Percentiles rank a stretch among this genome's conserved stretches.
Conservation (phyloP, 2,329 filamentous ascomycete genomes). For the Alternaria sp. region DNA sequence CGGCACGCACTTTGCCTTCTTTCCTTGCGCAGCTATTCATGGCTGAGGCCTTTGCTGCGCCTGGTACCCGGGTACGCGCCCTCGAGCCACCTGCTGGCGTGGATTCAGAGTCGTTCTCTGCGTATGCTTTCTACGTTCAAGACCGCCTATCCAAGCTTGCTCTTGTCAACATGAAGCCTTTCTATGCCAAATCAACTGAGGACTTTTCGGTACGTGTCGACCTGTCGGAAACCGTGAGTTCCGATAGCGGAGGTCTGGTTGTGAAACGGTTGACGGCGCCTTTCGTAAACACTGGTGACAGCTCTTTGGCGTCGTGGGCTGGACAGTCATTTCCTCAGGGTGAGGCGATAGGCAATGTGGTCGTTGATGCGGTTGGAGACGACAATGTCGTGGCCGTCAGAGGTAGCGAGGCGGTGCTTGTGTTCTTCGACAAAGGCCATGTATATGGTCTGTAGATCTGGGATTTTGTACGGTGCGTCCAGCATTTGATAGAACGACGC, state of each 20-base stretch:
- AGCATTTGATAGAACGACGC: neutral
- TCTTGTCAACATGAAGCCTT: conserved; percentile 22
- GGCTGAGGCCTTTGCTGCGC: conserved; percentile 15
- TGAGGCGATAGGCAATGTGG: conserved; percentile 10
- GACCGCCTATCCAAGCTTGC: conserved; percentile 17
- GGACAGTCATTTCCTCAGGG: conserved; percentile 19
- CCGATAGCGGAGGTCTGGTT: neutral
- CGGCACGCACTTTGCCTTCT: conserved; percentile 16
- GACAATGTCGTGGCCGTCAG: conserved; percentile 7
- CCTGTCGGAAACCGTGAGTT: neutral
- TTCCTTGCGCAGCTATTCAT: conserved; percentile 22
- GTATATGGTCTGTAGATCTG: conserved; percentile 12
- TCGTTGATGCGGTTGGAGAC: conserved; percentile 11
- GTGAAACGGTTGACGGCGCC: conserved; percentile 13
- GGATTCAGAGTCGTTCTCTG: conserved; percentile 12
- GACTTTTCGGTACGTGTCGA: conserved; percentile 8
- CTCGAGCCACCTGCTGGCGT: conserved; percentile 8
- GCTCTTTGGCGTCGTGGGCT: conserved; percentile 12
- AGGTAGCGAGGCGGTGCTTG: conserved; percentile 20
- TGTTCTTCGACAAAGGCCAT: conserved; percentile 14
- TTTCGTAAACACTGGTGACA: conserved; percentile 15
- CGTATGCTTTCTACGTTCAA: conserved; percentile 20
- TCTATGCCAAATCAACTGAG: conserved; percentile 13
- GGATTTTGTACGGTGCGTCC: neutral
- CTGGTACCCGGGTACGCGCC: conserved; percentile 7